These are phyloP conservation scores for Rhizopogon roseolus DNA, from an alignment of 768 basidiomycete species.

Conservation along the genomic window DNA sequence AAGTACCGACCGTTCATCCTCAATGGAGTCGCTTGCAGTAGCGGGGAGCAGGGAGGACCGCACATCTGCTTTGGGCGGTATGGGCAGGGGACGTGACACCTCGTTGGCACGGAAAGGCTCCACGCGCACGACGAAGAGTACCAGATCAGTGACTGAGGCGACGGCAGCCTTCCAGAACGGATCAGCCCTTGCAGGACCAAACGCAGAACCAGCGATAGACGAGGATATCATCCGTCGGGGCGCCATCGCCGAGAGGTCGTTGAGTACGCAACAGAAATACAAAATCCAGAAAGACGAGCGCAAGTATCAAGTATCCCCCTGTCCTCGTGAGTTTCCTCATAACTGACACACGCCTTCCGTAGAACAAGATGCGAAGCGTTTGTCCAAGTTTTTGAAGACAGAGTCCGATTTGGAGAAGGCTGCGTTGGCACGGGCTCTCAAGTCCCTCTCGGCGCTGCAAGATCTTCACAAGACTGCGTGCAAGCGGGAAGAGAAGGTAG, in stretches of 20 bases:
- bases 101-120: constrained; percentile 16
- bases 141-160: constrained; percentile 2
- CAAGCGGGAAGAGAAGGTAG: constrained; percentile 59
- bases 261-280: constrained; percentile 47
- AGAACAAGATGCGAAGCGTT: constrained; percentile 56
- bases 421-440: constrained; percentile 54
- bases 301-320: constrained; percentile 30
- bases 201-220: constrained; percentile 36
- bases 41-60: constrained; percentile 4
- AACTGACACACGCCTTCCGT: not conserved
- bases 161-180: constrained; percentile 45
- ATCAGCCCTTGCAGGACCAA: constrained; percentile 47
- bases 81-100: not conserved
- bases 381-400: constrained; percentile 65
- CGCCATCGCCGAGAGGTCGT: constrained; percentile 41
- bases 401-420: constrained; percentile 68
- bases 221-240: constrained; percentile 35
- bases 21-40: constrained; percentile 20
- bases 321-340: not conserved
- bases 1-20: not conserved
- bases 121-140: constrained; percentile 17
- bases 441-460: constrained; percentile 64
- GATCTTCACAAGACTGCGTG: constrained; percentile 63
- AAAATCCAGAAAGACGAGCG: constrained; percentile 51
- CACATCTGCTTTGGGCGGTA: not conserved